These are phyloP conservation scores for Fusarium liriodendri DNA, from an alignment of 2,329 filamentous ascomycete genomes.

Conservation along the genomic window DNA sequence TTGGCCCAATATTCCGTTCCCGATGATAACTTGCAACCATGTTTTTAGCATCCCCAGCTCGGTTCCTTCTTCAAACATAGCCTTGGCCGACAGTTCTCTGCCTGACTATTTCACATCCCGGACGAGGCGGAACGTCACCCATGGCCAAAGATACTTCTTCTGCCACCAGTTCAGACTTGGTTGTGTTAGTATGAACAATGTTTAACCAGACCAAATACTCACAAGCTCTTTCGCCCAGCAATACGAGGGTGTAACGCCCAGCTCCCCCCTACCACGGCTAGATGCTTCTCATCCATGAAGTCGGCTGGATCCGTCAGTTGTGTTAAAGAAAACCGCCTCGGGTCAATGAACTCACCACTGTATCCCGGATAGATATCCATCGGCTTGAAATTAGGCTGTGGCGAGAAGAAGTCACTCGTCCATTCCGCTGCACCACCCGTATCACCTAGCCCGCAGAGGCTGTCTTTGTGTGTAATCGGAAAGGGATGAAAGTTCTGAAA, in stretches of 20 bases:
- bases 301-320: slow-evolving; percentile 8
- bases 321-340: too few relatives aligned
- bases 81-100: not conserved
- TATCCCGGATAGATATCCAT: slow-evolving; percentile 33
- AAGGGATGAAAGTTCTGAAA: slow-evolving; percentile 22
- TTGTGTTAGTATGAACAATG: not conserved
- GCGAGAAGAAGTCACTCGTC: slow-evolving; percentile 4
- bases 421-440: slow-evolving; percentile 30
- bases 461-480: slow-evolving; percentile 7
- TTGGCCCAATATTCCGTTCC: not conserved
- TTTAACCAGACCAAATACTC: accelerated
- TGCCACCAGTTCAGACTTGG: slow-evolving; percentile 33
- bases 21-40: not conserved
- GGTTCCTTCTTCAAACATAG: not conserved
- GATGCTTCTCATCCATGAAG: slow-evolving; percentile 30
- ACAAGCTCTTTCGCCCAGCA: slow-evolving; percentile 28
- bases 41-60: not conserved
- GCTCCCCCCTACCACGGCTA: slow-evolving; percentile 19
- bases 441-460: slow-evolving; percentile 21
- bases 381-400: slow-evolving; percentile 24
- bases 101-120: not conserved
- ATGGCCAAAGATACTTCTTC: slow-evolving; percentile 28
- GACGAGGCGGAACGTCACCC: slow-evolving; percentile 30
- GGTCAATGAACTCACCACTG: slow-evolving; percentile 1
- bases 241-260: slow-evolving; percentile 30